These are phyloP conservation scores for Mycena maculata DNA, from an alignment of 768 basidiomycete species.

Conservation along the genomic window DNA sequence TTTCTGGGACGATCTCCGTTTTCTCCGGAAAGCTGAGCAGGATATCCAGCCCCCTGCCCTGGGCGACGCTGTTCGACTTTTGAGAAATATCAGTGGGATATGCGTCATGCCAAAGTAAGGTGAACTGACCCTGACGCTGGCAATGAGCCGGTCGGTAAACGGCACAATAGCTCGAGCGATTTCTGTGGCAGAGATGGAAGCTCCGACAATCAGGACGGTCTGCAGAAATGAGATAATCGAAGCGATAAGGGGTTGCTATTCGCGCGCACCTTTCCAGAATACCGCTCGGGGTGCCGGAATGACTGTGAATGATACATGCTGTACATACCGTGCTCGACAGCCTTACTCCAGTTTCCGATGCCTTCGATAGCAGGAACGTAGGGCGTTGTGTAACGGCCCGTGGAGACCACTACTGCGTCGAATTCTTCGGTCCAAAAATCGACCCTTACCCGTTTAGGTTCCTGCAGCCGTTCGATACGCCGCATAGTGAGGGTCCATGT, in stretches of 20 bases:
- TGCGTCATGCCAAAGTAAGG: not conserved
- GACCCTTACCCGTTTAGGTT: constrained; percentile 30
- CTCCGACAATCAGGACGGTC: constrained; percentile 35
- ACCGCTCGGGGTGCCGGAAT: constrained; percentile 43
- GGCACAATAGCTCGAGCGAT: constrained; percentile 32
- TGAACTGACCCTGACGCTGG: constrained; percentile 29
- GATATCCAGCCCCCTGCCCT: constrained; percentile 18
- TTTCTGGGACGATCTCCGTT: constrained; percentile 43
- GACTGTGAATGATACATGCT: constrained; percentile 44
- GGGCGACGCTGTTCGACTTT: constrained; percentile 37
- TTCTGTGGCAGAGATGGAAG: constrained; percentile 26
- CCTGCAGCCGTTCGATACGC: constrained; percentile 28
- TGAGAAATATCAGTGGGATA: not conserved
- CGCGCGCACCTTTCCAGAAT: constrained; percentile 40
- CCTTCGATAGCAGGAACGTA: constrained; percentile 46
- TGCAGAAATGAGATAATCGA: not conserved
- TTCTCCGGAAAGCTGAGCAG: constrained; percentile 37
- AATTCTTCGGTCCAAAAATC: constrained; percentile 44
- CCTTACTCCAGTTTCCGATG: constrained; percentile 40
- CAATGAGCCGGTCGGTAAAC: constrained; percentile 22
- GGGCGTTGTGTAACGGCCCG: constrained; percentile 42
- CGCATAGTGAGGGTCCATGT: constrained; percentile 38
- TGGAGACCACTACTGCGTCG: constrained; percentile 48
- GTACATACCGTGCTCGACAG: constrained; percentile 28
- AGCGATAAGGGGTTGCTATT: not conserved